These are phyloP conservation scores for Fusarium metavorans DNA, from an alignment of 2,329 filamentous ascomycete genomes.

Conservation along the genomic window DNA sequence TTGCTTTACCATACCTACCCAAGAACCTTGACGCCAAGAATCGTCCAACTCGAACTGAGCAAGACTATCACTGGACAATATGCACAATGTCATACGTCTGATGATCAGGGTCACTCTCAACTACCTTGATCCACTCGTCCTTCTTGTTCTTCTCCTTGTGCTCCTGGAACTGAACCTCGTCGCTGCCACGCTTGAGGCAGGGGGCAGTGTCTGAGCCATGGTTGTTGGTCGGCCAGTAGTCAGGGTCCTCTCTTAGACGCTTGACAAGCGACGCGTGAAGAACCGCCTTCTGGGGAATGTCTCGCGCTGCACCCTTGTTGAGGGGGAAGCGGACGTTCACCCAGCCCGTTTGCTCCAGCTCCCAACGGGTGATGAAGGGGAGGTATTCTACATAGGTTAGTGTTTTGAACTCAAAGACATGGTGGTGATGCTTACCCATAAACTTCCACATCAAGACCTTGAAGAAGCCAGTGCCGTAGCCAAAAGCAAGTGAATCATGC, in stretches of 20 bases:
- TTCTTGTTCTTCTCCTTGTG: neutral
- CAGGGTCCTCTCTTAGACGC: constrained; percentile 46
- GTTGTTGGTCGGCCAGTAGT: constrained; percentile 51
- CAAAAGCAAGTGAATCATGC: constrained; percentile 55
- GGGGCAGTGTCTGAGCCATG: constrained; percentile 46
- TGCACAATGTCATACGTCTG: constrained; percentile 31
- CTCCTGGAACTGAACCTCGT: constrained; percentile 4
- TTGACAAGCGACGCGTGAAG: constrained; percentile 54
- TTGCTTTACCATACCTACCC: neutral
- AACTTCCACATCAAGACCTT: constrained; percentile 57
- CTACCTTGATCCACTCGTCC: neutral
- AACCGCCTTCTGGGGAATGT: constrained; percentile 55
- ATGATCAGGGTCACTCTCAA: constrained; percentile 25
- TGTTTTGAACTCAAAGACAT: accelerated
- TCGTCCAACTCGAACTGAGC: neutral
- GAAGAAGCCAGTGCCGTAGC: constrained; percentile 52
- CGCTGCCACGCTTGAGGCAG: constrained; percentile 46
- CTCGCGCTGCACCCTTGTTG: constrained; percentile 52
- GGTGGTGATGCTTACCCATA: constrained; percentile 50
- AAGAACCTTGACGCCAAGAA: neutral
- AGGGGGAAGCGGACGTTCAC: constrained; percentile 53
- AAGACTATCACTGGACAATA: constrained; percentile 1
- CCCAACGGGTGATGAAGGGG: constrained; percentile 56
- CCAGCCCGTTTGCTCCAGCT: constrained; percentile 50
- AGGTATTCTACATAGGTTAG: constrained; percentile 49